Evolutionary conservation across 1,284 basidiomycete genomes (phyloP), one percentile per base, ranked within the genome.

Genomic region (Marasmius sp.): DNA sequence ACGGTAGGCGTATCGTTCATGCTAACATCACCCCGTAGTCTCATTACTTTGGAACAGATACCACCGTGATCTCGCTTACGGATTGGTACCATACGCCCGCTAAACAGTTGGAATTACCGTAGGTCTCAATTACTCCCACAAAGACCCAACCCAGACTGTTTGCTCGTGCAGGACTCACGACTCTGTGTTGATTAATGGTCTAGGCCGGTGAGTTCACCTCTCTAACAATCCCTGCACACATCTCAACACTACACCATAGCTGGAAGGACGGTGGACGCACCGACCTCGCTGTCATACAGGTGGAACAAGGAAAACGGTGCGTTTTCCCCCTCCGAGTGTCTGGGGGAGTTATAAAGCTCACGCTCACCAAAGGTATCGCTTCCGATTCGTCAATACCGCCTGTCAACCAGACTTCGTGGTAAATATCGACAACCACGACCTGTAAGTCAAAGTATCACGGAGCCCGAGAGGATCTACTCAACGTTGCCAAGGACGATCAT

Each of bases 121-220:
- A 36, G 14, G 38, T 56, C 34, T 54, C 50, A 57, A 14, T 57
- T 61, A 27, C 27, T 27, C 27, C 27, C 2, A 5, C 27, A 27
- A 27, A 5, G 27, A 27, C 27, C 27, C 27, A 27, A 27, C 27
- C 5, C 27, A 27, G 27, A 27, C 27, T 27, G 27, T 27, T 2
- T 27, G 27, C 27, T 50, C 36, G 34, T 54, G 12, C 34, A 41
- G 36, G 12, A 10, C 37, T 34, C 75, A 80, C 1, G 70, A 77
- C 53, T 72, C 71, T 0, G 78, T 75, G 1, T 69, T 85, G 18
- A 76, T 87, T 68, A 85, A 87, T 58, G 85, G 85, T 1, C 65
- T 71, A 22, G 84, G 83, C 6, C 72, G 78, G 12, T 83, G 70
- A 45, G 60, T 64, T 11, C 69, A 67, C 6, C 22, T 27, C 20